phyloP scores from a whole-genome alignment of 345 rosid genomes.

The Aurinia saxatilis region DNA sequence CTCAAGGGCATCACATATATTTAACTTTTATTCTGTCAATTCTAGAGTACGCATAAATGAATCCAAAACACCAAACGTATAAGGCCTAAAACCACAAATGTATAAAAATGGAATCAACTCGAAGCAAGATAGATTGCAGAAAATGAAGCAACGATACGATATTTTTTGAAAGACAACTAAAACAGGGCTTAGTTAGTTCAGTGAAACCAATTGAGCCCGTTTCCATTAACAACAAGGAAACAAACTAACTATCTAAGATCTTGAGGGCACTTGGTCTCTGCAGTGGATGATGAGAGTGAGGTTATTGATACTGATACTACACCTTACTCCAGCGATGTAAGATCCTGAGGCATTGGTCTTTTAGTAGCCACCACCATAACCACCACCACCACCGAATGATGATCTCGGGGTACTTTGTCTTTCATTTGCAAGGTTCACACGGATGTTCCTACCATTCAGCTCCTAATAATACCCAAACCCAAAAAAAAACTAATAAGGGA shows the following conservation, averaged over 20 bases:
- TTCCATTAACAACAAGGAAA: no score
- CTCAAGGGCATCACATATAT: no score
- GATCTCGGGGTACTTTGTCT: constrained; percentile 33
- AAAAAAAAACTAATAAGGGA: background rate
- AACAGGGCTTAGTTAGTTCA: no score
- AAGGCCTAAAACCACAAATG: background rate
- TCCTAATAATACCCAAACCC: background rate
- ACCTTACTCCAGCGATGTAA: no score
- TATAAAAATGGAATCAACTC: no score
- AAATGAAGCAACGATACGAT: background rate
- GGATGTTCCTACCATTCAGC: constrained; percentile 31
- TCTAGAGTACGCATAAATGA: background rate
- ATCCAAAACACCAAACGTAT: background rate
- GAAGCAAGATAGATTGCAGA: no score
- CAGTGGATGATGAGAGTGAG: no score
- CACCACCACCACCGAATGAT: constrained; percentile 9
- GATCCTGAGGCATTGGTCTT: background rate
- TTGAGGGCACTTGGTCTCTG: no score
- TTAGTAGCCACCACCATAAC: constrained; percentile 20
- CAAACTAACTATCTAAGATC: background rate
- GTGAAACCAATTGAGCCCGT: no score
- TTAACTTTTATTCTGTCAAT: no score
- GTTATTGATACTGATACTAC: no score
- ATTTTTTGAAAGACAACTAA: no score
- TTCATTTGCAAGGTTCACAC: constrained; percentile 49